These are phyloP conservation scores for Saturnispora besseyi DNA, from an alignment of 805 yeast genomes.

Conservation along the genomic window DNA sequence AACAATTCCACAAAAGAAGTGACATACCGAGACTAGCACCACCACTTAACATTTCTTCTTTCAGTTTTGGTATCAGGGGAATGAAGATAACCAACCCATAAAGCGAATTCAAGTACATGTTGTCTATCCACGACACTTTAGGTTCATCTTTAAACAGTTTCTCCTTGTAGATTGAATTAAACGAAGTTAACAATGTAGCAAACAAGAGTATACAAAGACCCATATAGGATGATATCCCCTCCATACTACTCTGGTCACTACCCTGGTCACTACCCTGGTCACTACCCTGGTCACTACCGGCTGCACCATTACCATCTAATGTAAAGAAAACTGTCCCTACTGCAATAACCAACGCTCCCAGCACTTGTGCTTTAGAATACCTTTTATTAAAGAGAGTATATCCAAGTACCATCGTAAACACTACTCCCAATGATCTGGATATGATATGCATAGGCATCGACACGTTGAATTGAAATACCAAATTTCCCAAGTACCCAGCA, in stretches of 20 bases:
- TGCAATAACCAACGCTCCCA: conserved; percentile 43
- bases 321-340: conserved; percentile 44
- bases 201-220: conserved; percentile 10
- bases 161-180: conserved; percentile 38
- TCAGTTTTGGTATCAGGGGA: conserved; percentile 25
- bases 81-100: conserved; percentile 47
- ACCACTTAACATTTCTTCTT: conserved; percentile 8
- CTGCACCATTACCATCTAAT: conserved; percentile 7
- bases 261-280: no score
- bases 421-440: conserved; percentile 55
- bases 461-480: conserved; percentile 46
- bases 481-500: conserved; percentile 46
- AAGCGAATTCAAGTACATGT: conserved; percentile 51
- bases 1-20: conserved; percentile 33
- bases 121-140: conserved; percentile 49
- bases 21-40: conserved; percentile 7
- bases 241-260: not conserved
- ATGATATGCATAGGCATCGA: conserved; percentile 62
- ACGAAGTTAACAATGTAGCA: conserved; percentile 30
- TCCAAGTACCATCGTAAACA: conserved; percentile 53
- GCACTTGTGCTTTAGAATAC: conserved; percentile 38
- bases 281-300: no score
- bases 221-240: not conserved
- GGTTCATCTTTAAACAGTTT: conserved; percentile 26
- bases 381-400: conserved; percentile 34